Base-by-base conservation (phyloP, 2,329 filamentous ascomycete species). In the Colletotrichum karsti region DNA sequence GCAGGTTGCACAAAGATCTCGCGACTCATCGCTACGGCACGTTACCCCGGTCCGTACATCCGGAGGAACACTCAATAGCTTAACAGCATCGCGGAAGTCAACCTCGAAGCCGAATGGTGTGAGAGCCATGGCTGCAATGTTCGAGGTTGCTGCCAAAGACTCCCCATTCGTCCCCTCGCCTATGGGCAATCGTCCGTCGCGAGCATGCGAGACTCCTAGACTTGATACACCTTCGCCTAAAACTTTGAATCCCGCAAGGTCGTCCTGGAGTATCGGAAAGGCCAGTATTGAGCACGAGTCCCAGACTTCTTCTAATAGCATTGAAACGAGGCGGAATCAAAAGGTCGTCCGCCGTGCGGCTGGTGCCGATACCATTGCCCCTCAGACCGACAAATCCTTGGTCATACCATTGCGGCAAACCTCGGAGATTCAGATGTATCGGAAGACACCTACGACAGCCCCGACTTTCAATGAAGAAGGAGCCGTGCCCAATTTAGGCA, bases 51-150 rank as follows among this genome's bases (percentile, higher is more conserved):
- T 20, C 9, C 64, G 51, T 8, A 26, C 15, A 8, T 56, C 53
- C 7, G 39, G 20, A 48, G 48, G 35, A 12, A 41, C 33, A 35
- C 35, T 35, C 4, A 18, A 48, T 9, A 56, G 18, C 13, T 35
- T 22, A 5, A 68, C 63, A 8, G 28, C 42, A 24, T 50, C 54
- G 15, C 55, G 48, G 12, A 71, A 70, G 58, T 74, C 76, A 0
- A 60, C 70, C 4, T 73, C 71, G 22, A 82, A 76, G 22, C 70
- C 62, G 66, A 73, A 74, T 20, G 74, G 77, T 3, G 85, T 87
- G 12, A 84, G 77, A 70, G 84, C 83, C 2, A 86, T 88, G 79
- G 82, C 85, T 4, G 85, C 85, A 37, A 80, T 82, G 73, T 87
- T 87, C 73, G 84, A 88, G 69, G 80, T 72, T 42, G 76, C 75